phyloP scores from a whole-genome alignment of 352 stramenopile species.

The Phytopythium sindhum region DNA sequence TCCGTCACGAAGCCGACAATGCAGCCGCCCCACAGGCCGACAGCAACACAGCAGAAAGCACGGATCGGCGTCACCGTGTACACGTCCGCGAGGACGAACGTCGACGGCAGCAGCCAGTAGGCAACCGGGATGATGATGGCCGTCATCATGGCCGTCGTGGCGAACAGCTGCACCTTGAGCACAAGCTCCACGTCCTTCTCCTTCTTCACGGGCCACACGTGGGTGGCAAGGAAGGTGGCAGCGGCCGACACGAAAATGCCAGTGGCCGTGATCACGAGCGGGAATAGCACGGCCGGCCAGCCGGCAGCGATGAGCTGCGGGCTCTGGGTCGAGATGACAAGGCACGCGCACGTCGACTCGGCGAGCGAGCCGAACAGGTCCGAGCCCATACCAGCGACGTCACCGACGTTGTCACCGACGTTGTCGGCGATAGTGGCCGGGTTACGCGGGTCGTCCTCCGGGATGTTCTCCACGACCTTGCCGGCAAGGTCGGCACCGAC shows the following conservation, averaged over 20 bases:
- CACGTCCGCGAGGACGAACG: conserved; percentile 83
- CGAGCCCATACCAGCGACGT: conserved; percentile 99
- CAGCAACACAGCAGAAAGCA: conserved; percentile 92
- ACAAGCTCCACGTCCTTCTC: conserved; percentile 96
- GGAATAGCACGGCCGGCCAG: conserved; percentile 96
- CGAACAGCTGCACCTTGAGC: conserved; percentile 98
- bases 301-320: conserved; percentile 86
- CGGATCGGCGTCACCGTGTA: conserved; percentile 82
- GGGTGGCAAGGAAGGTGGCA: conserved; percentile 97
- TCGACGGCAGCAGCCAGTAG: conserved; percentile 89
- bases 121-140: conserved; percentile 89
- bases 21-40: conserved; percentile 96
- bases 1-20: conserved; percentile 99
- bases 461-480: conserved; percentile 99
- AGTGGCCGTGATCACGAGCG: conserved; percentile 94
- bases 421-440: conserved; percentile 99
- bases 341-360: conserved; percentile 97
- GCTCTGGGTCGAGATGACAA: conserved; percentile 96
- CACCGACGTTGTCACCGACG: conserved; percentile 99
- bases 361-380: conserved; percentile 99
- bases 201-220: conserved; percentile 93
- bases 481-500: conserved; percentile 99
- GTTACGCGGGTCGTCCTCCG: conserved; percentile 99
- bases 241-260: conserved; percentile 97
- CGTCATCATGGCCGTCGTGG: conserved; percentile 96